Conservation (phyloP, 1,139 yeast species). For the Petasospora fabianii region DNA sequence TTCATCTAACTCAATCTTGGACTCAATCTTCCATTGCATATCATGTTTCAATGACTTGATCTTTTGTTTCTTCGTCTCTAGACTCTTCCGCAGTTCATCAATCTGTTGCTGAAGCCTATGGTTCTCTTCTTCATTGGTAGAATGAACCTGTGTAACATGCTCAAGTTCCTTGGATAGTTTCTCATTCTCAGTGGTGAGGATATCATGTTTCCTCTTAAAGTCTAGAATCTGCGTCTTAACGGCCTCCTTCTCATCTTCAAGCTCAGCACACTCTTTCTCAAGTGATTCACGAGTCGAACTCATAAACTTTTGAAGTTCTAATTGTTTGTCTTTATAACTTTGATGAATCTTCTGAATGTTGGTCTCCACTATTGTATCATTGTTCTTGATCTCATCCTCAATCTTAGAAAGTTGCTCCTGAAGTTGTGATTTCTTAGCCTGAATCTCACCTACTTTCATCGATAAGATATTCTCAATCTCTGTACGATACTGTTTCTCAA, state of each 20-base stretch:
- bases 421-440: conserved; percentile 11
- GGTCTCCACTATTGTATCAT: conserved; percentile 23
- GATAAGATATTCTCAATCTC: conserved; percentile 37
- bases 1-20: conserved; percentile 30
- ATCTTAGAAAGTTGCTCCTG: conserved; percentile 23
- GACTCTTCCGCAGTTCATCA: not conserved
- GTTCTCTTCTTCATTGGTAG: conserved; percentile 3
- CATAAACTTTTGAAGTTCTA: conserved; percentile 18
- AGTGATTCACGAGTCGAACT: conserved; percentile 13
- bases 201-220: not conserved
- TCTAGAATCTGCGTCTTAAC: not conserved
- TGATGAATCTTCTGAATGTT: conserved; percentile 22
- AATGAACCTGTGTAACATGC: conserved; percentile 3
- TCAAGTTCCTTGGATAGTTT: not conserved
- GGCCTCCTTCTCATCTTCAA: not conserved
- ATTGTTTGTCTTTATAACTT: conserved; percentile 18
- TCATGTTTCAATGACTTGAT: conserved; percentile 28
- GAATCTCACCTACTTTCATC: conserved; percentile 31
- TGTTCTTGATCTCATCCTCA: conserved; percentile 26
- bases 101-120: conserved; percentile 1
- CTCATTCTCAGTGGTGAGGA: not conserved
- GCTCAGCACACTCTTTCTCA: conserved; percentile 8
- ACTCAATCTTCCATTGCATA: conserved; percentile 27
- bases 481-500: conserved; percentile 35
- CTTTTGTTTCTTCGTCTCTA: conserved; percentile 14